Base-by-base conservation (phyloP, 1,139 yeast species). In the Pichia sp. region DNA sequence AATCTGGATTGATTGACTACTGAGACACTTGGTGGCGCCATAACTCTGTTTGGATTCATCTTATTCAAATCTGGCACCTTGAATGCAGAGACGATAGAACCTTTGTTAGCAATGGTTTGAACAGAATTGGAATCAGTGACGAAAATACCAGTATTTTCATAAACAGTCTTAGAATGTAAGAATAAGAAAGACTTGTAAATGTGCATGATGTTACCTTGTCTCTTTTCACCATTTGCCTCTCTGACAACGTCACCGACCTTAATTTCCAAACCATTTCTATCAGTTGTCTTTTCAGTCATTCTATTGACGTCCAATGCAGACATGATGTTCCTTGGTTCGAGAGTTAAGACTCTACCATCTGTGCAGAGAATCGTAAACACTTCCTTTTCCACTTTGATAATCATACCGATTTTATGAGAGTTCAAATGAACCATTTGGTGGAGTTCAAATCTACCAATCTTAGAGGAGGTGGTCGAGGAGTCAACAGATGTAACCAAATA, bases 61-160 rank as follows among this genome's bases (percentile, higher is more conserved):
- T 78, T 77, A 52, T 50, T 46, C 44, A 48, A 40, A 51, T 65
- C 57, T 29, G 84, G 81, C 38, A 71, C 64, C 37, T 63, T 65
- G 40, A 59, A 58, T 33, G 69, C 30, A 15, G 76, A 70, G 51
- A 79, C 67, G 34, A 52, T 49, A 12, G 82, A 76, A 37, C 83
- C 88, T 60, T 86, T 87, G 21, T 94, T 83, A 5, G 95, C 77
- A 35, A 87, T 74, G 6, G 96, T 84, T 45, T 80, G 76, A 27
- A 91, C 87, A 53, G 81, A 81, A 58, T 75, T 67, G 27, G 87
- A 74, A 47, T 77, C 77, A 26, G 80, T 76, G 28, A 82, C 95
- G 60, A 88, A 88, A 9, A 91, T 87, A 62, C 98, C 98, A 42
- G 87, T 74, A 58, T 91, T 87, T 56, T 88, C 97, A 29, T 74